These are phyloP conservation scores for Hymenoscyphus scutula DNA, from an alignment of 2,329 filamentous ascomycete genomes.

Conservation along the genomic window DNA sequence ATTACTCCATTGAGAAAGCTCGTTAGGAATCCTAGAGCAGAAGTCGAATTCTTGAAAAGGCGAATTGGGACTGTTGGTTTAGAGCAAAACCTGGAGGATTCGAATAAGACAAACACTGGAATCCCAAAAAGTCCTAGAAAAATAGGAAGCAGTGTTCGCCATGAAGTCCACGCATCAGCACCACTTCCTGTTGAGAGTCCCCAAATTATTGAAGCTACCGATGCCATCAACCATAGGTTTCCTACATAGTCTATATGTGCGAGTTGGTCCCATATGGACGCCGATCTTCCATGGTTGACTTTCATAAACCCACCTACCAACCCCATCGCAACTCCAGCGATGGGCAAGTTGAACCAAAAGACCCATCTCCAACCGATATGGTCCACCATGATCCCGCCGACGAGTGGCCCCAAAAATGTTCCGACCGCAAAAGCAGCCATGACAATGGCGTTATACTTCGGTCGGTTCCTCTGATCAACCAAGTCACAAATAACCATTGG, in stretches of 20 bases:
- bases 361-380: slow-evolving; percentile 6
- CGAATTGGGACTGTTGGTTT: slow-evolving; percentile 10
- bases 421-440: background rate
- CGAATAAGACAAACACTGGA: slow-evolving; percentile 12
- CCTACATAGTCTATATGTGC: background rate
- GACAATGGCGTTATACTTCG: slow-evolving; percentile 34
- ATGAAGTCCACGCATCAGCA: slow-evolving; percentile 2
- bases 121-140: slow-evolving; percentile 4
- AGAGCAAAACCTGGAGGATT: slow-evolving; percentile 11
- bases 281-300: background rate
- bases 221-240: background rate
- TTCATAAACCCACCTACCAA: background rate
- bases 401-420: background rate
- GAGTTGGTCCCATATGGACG: background rate
- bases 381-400: slow-evolving; percentile 1
- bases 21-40: slow-evolving; percentile 4
- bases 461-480: slow-evolving; percentile 50
- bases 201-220: background rate
- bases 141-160: slow-evolving; percentile 4
- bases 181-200: background rate
- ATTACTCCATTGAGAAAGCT: slow-evolving; percentile 12
- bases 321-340: background rate
- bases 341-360: slow-evolving; percentile 1
- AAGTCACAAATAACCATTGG: slow-evolving; percentile 64
- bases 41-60: slow-evolving; percentile 13